Conservation (phyloP, 1,139 yeast species). For the Scheffersomyces insectosa region DNA sequence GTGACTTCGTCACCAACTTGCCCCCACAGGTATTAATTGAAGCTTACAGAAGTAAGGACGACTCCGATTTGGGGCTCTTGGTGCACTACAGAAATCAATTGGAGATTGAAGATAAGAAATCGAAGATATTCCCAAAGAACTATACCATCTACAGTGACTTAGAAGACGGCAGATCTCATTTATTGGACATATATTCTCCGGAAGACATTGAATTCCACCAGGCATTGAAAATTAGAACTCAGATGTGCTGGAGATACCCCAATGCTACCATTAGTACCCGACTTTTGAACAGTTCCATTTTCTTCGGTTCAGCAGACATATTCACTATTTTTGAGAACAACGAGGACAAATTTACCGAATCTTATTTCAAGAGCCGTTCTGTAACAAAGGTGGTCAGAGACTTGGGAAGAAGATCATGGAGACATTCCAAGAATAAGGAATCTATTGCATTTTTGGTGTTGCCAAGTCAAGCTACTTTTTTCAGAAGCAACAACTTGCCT, state of each 20-base stretch:
- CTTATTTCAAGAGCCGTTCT: constrained; percentile 46
- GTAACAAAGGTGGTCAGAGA: constrained; percentile 77
- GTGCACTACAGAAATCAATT: constrained; percentile 70
- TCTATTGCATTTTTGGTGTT: constrained; percentile 64
- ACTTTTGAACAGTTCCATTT: constrained; percentile 74
- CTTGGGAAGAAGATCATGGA: constrained; percentile 90
- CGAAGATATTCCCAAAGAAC: constrained; percentile 49
- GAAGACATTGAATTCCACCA: constrained; percentile 68
- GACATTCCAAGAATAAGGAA: constrained; percentile 60
- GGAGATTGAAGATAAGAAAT: constrained; percentile 77
- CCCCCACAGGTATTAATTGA: constrained; percentile 90
- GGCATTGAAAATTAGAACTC: constrained; percentile 74
- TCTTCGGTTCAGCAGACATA: constrained; percentile 66
- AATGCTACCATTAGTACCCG: constrained; percentile 73
- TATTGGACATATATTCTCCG: constrained; percentile 71
- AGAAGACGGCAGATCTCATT: constrained; percentile 49
- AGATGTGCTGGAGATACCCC: constrained; percentile 88
- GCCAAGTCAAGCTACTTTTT: constrained; percentile 66
- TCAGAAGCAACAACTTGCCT: constrained; percentile 74
- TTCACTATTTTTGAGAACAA: constrained; percentile 35
- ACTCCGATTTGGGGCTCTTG: constrained; percentile 67
- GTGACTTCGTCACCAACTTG: constrained; percentile 88
- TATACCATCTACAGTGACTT: constrained; percentile 55
- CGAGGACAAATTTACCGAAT: constrained; percentile 34
- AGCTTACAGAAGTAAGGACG: constrained; percentile 70